phyloP scores from a whole-genome alignment of 2,329 filamentous ascomycete genomes.

The Orbilia ellipsospora region DNA sequence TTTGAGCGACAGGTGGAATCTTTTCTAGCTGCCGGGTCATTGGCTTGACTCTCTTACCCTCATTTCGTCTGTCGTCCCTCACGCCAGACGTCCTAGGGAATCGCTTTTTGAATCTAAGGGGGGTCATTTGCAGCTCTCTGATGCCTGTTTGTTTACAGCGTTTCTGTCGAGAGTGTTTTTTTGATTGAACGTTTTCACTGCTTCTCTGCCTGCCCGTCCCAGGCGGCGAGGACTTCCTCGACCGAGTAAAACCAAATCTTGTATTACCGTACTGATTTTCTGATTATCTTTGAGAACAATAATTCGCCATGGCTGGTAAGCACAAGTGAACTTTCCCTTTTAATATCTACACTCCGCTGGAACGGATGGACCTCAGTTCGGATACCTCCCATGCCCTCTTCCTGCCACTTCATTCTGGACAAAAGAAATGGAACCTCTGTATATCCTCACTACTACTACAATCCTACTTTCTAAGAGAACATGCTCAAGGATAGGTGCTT shows the following conservation, averaged over 20 bases:
- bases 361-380: conserved; percentile 15
- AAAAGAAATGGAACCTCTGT: not conserved
- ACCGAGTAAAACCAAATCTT: conserved; percentile 58
- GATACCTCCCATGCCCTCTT: conserved; percentile 18
- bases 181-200: conserved; percentile 7
- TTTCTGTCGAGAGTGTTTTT: conserved; percentile 32
- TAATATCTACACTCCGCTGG: conserved; percentile 9
- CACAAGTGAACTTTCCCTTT: conserved; percentile 61
- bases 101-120: conserved; percentile 26
- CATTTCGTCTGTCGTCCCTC: not conserved
- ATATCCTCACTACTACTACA: conserved; percentile 10
- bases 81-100: not conserved
- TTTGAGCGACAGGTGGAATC: not conserved
- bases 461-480: conserved; percentile 12
- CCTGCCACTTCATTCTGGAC: conserved; percentile 22
- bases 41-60: not conserved
- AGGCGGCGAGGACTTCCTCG: conserved; percentile 43
- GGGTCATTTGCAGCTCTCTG: conserved; percentile 43
- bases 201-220: conserved; percentile 38
- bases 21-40: not conserved
- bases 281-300: conserved; percentile 32
- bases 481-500: not conserved
- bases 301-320: conserved; percentile 72
- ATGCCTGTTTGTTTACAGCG: conserved; percentile 54
- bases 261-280: conserved; percentile 58